phyloP scores from a whole-genome alignment of 148 eudicot genomes.

The Rheum nobile region DNA sequence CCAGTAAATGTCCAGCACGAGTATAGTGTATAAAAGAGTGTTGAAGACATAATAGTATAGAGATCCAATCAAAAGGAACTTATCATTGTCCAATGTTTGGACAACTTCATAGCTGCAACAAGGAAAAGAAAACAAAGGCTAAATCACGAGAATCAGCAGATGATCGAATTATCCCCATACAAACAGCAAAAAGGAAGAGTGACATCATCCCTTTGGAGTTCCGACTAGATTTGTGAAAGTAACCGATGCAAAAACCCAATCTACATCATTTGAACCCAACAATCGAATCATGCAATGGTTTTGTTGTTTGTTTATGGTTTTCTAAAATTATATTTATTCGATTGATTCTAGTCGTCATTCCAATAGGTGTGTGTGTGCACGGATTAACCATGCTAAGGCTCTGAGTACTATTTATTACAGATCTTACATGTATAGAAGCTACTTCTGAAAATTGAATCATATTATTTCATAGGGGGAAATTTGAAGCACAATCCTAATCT shows the following conservation, averaged over 20 bases:
- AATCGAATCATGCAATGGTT: neutral
- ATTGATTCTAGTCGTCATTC: neutral
- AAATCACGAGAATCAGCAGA: neutral
- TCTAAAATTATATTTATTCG: neutral
- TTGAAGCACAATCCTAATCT: no score
- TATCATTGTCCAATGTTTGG: slow-evolving; percentile 58
- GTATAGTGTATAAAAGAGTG: slow-evolving; percentile 59
- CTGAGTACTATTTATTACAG: neutral
- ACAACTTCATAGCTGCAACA: slow-evolving; percentile 80
- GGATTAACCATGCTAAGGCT: neutral
- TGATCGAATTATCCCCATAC: no score
- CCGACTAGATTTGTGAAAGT: neutral
- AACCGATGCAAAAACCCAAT: neutral
- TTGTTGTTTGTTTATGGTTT: neutral
- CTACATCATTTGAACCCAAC: neutral
- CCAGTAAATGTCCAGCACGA: slow-evolving; percentile 92
- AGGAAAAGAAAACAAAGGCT: neutral
- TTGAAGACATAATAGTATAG: slow-evolving; percentile 85
- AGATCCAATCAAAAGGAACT: slow-evolving; percentile 60
- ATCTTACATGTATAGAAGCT: neutral
- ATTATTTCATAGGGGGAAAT: no score
- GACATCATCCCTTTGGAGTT: neutral
- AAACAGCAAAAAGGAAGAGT: neutral
- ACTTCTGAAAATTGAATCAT: neutral
- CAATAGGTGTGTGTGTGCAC: neutral